Evolutionary conservation across 306 rosid species (phyloP), one percentile per base, ranked within the genome.

Genomic region (Lagenaria siceraria): DNA sequence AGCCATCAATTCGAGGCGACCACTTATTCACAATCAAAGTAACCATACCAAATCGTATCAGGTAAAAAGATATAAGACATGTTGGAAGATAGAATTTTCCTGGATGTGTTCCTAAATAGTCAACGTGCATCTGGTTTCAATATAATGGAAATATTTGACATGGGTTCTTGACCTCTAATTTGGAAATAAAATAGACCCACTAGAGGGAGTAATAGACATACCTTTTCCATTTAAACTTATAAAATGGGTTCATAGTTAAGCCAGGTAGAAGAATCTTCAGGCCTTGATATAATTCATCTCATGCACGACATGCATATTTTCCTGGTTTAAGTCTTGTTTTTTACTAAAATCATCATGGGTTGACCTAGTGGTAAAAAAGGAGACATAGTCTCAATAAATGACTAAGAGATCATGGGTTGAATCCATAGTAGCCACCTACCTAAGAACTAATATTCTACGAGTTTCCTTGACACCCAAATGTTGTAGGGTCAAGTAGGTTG

Each of bases 1-100:
- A 87, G 77, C 90, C 97, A 29, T 89, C 97, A 49, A 87, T 95
- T 70, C 97, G 99, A 29, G 97, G 99, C 6, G 97, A 95, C 79
- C 99, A 95, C 87, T 80, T 95, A 81, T 90, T 95, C 82, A 89
- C 88, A 19, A 88, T 95, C 66, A 89, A 95, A 86, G 96, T 95
- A 75, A 85, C 93, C 27, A 88, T 95, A 82, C 97, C 99, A 49
- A 92, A 89, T 76, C 93, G 96, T 63, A 77, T 91, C 76, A 92
- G 99, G 99, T 95, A 86, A 55, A 17, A 75, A 27, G 19, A 55
- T 74, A n/a, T 10, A 49, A 19, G n/a, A 5, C 48, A 19, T 19
- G 18, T 31, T 52, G 42, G 22, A 25, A 73, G 6, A 65, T 64
- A n/a, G 62, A 27, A 74, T 74, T 29, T 33, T 27, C 64, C 33